A percentile compares a stretch with the other conserved stretches of the same genome.
These are phyloP conservation scores for Oryza nivara DNA, from an alignment of 176 grass and related monocot species.

Conservation along the genomic window DNA sequence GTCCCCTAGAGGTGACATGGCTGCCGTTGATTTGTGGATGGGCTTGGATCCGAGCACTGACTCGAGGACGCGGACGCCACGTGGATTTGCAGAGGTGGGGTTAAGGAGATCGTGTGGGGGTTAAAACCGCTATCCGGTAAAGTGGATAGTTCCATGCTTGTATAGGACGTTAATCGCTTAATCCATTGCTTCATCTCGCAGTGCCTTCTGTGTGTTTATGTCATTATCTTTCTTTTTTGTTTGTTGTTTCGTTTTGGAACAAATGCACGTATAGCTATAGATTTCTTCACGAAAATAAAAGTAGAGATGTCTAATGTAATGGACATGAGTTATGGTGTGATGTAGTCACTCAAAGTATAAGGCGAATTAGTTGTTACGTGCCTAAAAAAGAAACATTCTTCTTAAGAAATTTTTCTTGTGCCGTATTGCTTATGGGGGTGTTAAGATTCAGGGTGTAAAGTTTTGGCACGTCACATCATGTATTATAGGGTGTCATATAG, in stretches of 20 bases:
- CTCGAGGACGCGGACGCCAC: background rate
- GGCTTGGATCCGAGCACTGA: too few species aligned
- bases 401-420: too few species aligned
- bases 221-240: background rate
- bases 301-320: background rate
- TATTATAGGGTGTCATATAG: too few species aligned
- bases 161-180: background rate
- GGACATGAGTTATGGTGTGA: background rate
- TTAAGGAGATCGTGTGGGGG: background rate
- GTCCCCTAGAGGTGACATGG: background rate
- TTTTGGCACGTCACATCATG: too few species aligned
- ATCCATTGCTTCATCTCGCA: slow-evolving; percentile 6
- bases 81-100: slow-evolving; percentile 2
- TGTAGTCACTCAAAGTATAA: too few species aligned
- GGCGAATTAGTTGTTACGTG: too few species aligned
- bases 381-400: too few species aligned
- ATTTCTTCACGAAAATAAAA: background rate
- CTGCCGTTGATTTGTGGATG: background rate
- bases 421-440: too few species aligned
- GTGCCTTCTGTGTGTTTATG: background rate
- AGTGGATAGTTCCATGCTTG: slow-evolving; percentile 27
- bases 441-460: too few species aligned
- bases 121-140: background rate
- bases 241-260: background rate
- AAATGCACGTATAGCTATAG: background rate